Evolutionary conservation across 305 asterid genomes (phyloP).

Genomic region (Solanum hybrid): DNA sequence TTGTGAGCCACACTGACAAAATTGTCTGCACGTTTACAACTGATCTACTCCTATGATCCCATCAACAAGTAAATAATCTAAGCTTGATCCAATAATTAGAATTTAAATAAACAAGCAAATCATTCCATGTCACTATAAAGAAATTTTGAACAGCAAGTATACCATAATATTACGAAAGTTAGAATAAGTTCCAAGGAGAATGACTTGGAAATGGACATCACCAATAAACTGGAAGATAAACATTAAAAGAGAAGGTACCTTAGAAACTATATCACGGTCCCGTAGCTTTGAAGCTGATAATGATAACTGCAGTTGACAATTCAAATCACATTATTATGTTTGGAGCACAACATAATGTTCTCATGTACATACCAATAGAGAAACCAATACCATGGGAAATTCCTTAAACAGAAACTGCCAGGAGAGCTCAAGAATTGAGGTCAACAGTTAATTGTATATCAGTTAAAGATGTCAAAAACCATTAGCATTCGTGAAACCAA

Average conservation of each 20-base stretch:
- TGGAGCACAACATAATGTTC: neutral
- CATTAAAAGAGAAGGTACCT: slow-evolving; percentile 32
- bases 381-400: neutral
- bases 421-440: neutral
- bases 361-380: neutral
- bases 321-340: slow-evolving; percentile 7
- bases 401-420: neutral
- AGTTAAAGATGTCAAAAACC: neutral
- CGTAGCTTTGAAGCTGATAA: slow-evolving; percentile 67
- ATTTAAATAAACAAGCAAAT: neutral
- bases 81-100: neutral
- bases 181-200: neutral
- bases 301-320: slow-evolving; percentile 49
- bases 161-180: neutral
- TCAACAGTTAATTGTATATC: neutral
- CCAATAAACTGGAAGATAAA: neutral
- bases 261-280: slow-evolving; percentile 53
- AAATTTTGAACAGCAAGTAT: neutral
- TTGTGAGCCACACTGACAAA: neutral
- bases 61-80: neutral
- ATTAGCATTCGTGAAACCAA: neutral
- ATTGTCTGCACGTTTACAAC: neutral
- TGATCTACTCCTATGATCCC: neutral
- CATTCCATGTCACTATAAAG: neutral
- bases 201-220: neutral